Conservation (phyloP, 352 stramenopile genomes). For the Peronosclerospora sorghi region DNA sequence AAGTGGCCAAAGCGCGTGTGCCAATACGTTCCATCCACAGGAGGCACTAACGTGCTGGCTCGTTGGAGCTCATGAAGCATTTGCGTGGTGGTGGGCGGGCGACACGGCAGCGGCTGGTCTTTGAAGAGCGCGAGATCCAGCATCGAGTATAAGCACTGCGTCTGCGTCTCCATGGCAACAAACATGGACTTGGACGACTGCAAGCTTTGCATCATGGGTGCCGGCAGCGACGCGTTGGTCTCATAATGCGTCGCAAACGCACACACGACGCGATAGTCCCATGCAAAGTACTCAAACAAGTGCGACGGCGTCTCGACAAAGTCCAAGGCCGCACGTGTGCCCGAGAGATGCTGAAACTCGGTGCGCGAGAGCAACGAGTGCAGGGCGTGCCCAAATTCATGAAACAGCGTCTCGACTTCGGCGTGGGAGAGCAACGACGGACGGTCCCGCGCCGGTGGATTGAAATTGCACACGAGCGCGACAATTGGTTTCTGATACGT, state of each 20-base stretch:
- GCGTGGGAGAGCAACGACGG: conserved; percentile 80
- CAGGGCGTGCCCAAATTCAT: conserved; percentile 97
- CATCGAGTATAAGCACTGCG: conserved; percentile 75
- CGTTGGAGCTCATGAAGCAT: conserved; percentile 60
- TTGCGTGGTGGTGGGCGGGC: conserved; percentile 38
- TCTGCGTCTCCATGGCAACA: conserved; percentile 82
- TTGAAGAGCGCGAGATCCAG: conserved; percentile 68
- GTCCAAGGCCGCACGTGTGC: conserved; percentile 88
- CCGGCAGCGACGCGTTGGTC: conserved; percentile 69
- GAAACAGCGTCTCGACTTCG: conserved; percentile 96
- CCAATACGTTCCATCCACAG: conserved; percentile 72
- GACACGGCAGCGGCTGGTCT: conserved; percentile 32
- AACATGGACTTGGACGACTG: conserved; percentile 82
- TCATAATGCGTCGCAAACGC: conserved; percentile 79
- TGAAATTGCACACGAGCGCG: conserved; percentile 88
- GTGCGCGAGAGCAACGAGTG: conserved; percentile 94
- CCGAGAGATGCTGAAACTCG: conserved; percentile 95
- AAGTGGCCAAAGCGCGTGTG: conserved; percentile 85
- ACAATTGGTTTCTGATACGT: conserved; percentile 92
- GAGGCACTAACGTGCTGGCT: conserved; percentile 54
- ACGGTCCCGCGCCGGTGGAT: conserved; percentile 55
- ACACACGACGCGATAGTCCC: conserved; percentile 81
- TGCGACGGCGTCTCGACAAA: conserved; percentile 95
- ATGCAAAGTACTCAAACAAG: conserved; percentile 95
- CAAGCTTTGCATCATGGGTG: conserved; percentile 63